Base-by-base conservation (phyloP, 169 alveolate species). In the Cryptosporidium meleagridis region DNA sequence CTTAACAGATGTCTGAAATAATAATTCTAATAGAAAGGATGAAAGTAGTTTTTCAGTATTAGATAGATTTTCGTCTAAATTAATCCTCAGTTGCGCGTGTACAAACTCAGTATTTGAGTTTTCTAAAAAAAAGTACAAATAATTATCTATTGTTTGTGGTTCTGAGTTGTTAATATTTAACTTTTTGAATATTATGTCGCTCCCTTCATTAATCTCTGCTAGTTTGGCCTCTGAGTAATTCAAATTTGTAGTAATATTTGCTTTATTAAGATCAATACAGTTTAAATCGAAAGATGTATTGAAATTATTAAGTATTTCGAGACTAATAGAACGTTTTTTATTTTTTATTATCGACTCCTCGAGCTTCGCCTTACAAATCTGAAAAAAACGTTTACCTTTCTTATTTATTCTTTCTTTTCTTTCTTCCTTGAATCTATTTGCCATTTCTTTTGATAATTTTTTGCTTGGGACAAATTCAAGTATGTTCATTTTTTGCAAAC, bases 71-170 rank as follows among this genome's bases (percentile, higher is more conserved):
- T 80, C 67, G 9, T 59, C 9, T 2, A 80, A 37, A 44, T 80
- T 80, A 6, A 80, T 45, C 48, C 75, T 80, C 6, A 80, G 62
- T 39, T 80, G 89, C 1, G 62, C 21, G 37, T 80, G 61, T 18
- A 65, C 62, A 80, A 80, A 80, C 29, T 80, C 75, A 58, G 89
- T 62, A 62, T 59, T 80, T 26, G 59, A 51, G 52, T 59, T 62
- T 29, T 31, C 67, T 65, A 80, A 37, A 39, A 48, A 80, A 45
- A 59, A 80, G 37, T 80, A 80, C 48, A 65, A 39, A 80, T 80
- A 80, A 52, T 70, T 45, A 8, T 45, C 14, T 21, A 59, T 44
- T 41, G 14, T 45, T 41, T 67, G 65, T 29, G 65, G 62, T 29
- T 41, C 68, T 62, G 37, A 16, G 18, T 55, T 0, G 1, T 45